Percentiles rank a stretch among this genome's conserved stretches.
These are phyloP conservation scores for Aphanomyces invadans DNA, from an alignment of 352 stramenopile species.

Conservation along the genomic window DNA sequence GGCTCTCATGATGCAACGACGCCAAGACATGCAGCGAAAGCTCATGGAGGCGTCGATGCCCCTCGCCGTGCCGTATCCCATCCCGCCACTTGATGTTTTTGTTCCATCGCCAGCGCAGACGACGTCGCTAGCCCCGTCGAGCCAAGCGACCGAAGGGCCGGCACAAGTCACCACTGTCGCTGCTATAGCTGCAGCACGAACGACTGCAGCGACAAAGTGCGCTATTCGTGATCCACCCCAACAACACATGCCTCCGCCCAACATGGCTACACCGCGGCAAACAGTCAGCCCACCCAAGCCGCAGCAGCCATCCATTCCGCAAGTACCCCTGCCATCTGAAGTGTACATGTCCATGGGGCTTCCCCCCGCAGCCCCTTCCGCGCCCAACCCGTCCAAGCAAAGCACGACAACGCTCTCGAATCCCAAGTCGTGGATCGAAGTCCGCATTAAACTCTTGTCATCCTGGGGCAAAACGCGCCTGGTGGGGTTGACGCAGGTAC, in stretches of 20 bases:
- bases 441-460: slow-evolving; percentile 61
- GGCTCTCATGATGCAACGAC: slow-evolving; percentile 51
- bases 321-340: neutral
- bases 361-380: neutral
- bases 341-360: neutral
- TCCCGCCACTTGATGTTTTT: neutral
- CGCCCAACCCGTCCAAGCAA: neutral
- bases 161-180: neutral
- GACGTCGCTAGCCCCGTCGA: neutral
- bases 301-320: neutral
- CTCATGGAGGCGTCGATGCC: slow-evolving; percentile 26
- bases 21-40: slow-evolving; percentile 48
- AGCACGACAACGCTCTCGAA: neutral
- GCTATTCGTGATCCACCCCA: no score
- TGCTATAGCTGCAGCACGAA: neutral
- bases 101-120: no score
- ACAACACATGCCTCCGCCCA: neutral
- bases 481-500: slow-evolving; percentile 45
- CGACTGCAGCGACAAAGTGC: no score
- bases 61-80: neutral
- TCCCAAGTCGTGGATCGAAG: slow-evolving; percentile 26
- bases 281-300: neutral
- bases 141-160: neutral
- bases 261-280: neutral
- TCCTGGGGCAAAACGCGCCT: slow-evolving; percentile 55